Evolutionary conservation across 306 rosid genomes (phyloP).

Genomic region (Cercis canadensis): DNA sequence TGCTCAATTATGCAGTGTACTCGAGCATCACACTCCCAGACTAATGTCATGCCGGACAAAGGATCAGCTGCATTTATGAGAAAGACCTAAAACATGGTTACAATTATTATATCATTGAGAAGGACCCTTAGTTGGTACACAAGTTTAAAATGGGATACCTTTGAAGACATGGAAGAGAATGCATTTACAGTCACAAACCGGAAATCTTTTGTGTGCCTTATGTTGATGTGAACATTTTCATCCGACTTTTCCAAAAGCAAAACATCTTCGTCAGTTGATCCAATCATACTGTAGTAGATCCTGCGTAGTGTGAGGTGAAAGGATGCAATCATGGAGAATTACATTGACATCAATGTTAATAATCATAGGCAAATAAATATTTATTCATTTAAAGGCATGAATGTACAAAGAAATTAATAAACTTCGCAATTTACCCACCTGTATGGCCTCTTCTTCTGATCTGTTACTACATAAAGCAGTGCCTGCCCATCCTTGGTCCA

Average conservation of each 20-base stretch:
- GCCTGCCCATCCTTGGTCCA: conserved; percentile 92
- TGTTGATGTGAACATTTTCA: conserved; percentile 61
- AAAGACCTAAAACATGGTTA: conserved; percentile 80
- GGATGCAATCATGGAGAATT: conserved; percentile 18
- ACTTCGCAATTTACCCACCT: conserved; percentile 51
- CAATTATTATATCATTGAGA: conserved; percentile 37
- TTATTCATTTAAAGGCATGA: not conserved
- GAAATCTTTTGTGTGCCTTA: conserved; percentile 84
- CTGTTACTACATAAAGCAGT: conserved; percentile 85
- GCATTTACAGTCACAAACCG: conserved; percentile 73
- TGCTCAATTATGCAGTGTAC: conserved; percentile 89
- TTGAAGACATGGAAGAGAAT: conserved; percentile 70
- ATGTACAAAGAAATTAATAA: not conserved
- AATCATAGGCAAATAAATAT: conserved; percentile 22
- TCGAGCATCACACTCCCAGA: conserved; percentile 83
- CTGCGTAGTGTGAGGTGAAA: conserved; percentile 40
- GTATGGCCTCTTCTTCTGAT: conserved; percentile 77
- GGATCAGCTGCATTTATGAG: conserved; percentile 94
- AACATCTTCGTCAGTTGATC: conserved; percentile 86
- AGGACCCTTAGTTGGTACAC: conserved; percentile 29
- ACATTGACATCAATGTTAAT: conserved; percentile 11
- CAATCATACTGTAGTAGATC: conserved; percentile 81
- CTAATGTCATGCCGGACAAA: conserved; percentile 71
- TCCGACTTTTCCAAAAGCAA: conserved; percentile 82
- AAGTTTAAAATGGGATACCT: conserved; percentile 58